Percentiles rank a stretch among this genome's conserved stretches.
Evolutionary conservation across 176 grass and related monocot genomes (phyloP).

Genomic region (Alloteropsis semialata): DNA sequence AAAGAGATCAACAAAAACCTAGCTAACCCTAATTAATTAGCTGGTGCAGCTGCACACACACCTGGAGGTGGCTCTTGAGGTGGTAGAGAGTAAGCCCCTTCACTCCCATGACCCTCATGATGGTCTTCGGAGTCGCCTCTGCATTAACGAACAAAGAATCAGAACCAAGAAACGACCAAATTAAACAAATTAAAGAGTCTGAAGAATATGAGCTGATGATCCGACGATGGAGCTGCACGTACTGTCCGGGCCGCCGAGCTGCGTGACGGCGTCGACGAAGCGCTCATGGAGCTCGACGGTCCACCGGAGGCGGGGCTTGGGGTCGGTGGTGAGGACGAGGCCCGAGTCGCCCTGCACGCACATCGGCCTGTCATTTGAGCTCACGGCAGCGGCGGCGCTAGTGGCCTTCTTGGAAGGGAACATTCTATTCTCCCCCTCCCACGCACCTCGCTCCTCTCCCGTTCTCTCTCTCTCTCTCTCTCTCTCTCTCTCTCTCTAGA

Average conservation of each 20-base stretch:
- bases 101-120: slow-evolving; percentile 97
- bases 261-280: slow-evolving; percentile 92
- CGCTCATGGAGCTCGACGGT: slow-evolving; percentile 98
- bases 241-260: slow-evolving; percentile 99
- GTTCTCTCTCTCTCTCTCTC: not conserved
- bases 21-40: slow-evolving; percentile 43
- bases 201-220: not conserved
- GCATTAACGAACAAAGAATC: not conserved
- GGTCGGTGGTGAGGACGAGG: slow-evolving; percentile 94
- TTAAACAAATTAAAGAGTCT: too few relatives aligned
- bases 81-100: slow-evolving; percentile 99
- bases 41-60: slow-evolving; percentile 27
- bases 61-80: slow-evolving; percentile 99
- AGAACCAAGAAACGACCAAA: too few relatives aligned
- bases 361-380: slow-evolving; percentile 56
- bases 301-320: slow-evolving; percentile 97
- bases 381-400: slow-evolving; percentile 40
- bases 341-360: slow-evolving; percentile 78
- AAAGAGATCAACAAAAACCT: not conserved
- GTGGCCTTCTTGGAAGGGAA: slow-evolving; percentile 90
- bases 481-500: slow-evolving; percentile 45
- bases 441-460: not conserved
- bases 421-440: slow-evolving; percentile 56
- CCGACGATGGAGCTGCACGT: not conserved
- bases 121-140: slow-evolving; percentile 99